Evolutionary conservation across 768 basidiomycete species (phyloP).

Genomic region (Pulveroboletus sp.): DNA sequence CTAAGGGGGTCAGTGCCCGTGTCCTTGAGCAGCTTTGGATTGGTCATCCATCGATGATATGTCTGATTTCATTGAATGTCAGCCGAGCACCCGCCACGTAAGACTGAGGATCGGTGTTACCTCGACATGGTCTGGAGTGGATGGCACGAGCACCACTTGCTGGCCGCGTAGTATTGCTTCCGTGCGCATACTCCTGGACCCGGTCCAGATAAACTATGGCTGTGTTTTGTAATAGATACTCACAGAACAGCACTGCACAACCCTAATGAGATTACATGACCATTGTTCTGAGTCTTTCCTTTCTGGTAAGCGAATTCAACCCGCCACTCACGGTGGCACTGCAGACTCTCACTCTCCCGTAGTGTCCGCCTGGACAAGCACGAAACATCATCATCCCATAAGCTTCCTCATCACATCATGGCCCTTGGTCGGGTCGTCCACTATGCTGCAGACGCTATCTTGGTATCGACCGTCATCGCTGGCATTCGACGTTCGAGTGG

Average conservation of each 20-base stretch:
- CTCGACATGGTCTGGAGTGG: slow-evolving; percentile 53
- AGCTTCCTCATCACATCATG: slow-evolving; percentile 33
- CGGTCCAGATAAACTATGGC: too few species aligned
- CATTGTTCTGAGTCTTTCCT: too few species aligned
- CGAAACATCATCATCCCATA: slow-evolving; percentile 2
- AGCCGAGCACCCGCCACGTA: background rate
- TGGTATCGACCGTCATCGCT: slow-evolving; percentile 85
- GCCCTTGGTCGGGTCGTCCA: slow-evolving; percentile 72
- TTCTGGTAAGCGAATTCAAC: slow-evolving; percentile 8
- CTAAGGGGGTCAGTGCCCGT: slow-evolving; percentile 85
- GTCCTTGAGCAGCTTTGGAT: slow-evolving; percentile 61
- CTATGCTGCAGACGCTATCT: slow-evolving; percentile 77
- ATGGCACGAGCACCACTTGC: slow-evolving; percentile 77
- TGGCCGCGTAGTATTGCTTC: slow-evolving; percentile 54
- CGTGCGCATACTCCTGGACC: slow-evolving; percentile 14
- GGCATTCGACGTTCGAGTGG: slow-evolving; percentile 90
- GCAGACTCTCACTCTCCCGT: background rate
- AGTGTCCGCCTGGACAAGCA: background rate
- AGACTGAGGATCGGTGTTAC: too few species aligned
- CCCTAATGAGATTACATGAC: too few species aligned
- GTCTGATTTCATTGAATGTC: slow-evolving; percentile 38
- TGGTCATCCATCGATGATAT: slow-evolving; percentile 89
- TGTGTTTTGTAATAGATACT: too few species aligned
- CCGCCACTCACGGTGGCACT: background rate
- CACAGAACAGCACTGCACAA: too few species aligned